Evolutionary conservation across 768 basidiomycete species (phyloP).

Genomic region (Postia placenta): DNA sequence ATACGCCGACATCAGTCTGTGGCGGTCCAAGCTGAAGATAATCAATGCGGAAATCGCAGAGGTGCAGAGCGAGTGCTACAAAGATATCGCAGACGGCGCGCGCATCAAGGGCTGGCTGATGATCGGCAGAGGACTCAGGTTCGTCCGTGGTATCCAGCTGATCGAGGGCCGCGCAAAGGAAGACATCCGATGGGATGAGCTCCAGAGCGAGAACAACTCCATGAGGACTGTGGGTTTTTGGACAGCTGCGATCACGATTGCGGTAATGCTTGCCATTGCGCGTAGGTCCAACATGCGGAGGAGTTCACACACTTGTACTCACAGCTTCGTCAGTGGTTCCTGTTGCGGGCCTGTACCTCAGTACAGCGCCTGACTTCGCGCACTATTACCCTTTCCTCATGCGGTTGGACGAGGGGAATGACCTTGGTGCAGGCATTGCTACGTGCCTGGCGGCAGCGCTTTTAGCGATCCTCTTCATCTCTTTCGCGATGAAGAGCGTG

Average conservation of each 20-base stretch:
- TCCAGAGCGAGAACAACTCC: slow-evolving; percentile 51
- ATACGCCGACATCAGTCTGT: slow-evolving; percentile 64
- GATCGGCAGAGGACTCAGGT: slow-evolving; percentile 61
- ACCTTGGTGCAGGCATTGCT: slow-evolving; percentile 55
- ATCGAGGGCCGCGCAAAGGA: slow-evolving; percentile 81
- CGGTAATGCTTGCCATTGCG: slow-evolving; percentile 47
- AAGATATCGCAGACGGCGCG: slow-evolving; percentile 65
- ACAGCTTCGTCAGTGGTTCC: slow-evolving; percentile 49
- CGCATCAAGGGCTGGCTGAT: slow-evolving; percentile 74
- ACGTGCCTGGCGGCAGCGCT: slow-evolving; percentile 65
- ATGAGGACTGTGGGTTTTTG: slow-evolving; percentile 49
- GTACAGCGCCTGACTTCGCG: slow-evolving; percentile 65
- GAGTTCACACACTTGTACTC: background rate
- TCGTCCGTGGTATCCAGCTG: slow-evolving; percentile 55
- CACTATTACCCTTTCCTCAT: slow-evolving; percentile 64
- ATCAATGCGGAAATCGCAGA: slow-evolving; percentile 73
- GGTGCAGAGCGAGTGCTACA: slow-evolving; percentile 58
- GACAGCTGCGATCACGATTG: slow-evolving; percentile 44
- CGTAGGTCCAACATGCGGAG: slow-evolving; percentile 38
- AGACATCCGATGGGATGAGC: slow-evolving; percentile 74
- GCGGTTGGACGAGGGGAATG: slow-evolving; percentile 41
- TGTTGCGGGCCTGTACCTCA: slow-evolving; percentile 58
- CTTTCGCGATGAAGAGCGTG: slow-evolving; percentile 44
- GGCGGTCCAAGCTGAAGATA: slow-evolving; percentile 62
- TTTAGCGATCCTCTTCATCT: slow-evolving; percentile 51